Percentiles rank a stretch among this genome's conserved stretches.
Evolutionary conservation across 2,329 filamentous ascomycete genomes (phyloP).

Genomic region (Pyricularia sp.): DNA sequence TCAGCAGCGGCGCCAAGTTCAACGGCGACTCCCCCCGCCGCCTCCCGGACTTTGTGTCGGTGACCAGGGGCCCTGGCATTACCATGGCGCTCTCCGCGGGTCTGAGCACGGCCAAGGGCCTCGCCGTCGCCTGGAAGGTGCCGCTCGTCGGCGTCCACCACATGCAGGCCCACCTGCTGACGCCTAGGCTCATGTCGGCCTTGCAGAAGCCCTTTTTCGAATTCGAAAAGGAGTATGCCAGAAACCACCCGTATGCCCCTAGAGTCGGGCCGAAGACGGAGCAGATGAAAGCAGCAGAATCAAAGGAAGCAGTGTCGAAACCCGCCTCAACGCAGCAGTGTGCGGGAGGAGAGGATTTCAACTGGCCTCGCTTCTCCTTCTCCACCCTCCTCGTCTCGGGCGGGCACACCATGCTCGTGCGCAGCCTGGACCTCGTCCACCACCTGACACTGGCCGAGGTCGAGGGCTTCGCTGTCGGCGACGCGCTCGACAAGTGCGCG

Average conservation of each 20-base stretch:
- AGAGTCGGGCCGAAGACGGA: neutral
- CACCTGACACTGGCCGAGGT: constrained; percentile 66
- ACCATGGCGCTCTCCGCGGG: constrained; percentile 63
- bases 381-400: constrained; percentile 81
- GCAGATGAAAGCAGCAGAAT: neutral
- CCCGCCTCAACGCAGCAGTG: neutral
- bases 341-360: neutral
- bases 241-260: too few species aligned
- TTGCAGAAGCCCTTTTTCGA: constrained; percentile 22
- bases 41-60: constrained; percentile 60
- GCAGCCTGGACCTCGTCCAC: constrained; percentile 48
- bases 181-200: constrained; percentile 61
- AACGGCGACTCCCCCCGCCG: too few species aligned
- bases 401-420: constrained; percentile 78
- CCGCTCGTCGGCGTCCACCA: constrained; percentile 83
- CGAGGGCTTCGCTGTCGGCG: constrained; percentile 75
- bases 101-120: constrained; percentile 72
- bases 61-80: constrained; percentile 88
- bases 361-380: constrained; percentile 60
- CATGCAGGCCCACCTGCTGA: constrained; percentile 94
- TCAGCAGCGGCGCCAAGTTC: too few species aligned
- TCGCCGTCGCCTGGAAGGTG: constrained; percentile 70
- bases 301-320: neutral
- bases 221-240: neutral
- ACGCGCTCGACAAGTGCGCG: constrained; percentile 79